These are phyloP conservation scores for Saccharomycopsis fermentans DNA, from an alignment of 805 yeast genomes.

Conservation along the genomic window DNA sequence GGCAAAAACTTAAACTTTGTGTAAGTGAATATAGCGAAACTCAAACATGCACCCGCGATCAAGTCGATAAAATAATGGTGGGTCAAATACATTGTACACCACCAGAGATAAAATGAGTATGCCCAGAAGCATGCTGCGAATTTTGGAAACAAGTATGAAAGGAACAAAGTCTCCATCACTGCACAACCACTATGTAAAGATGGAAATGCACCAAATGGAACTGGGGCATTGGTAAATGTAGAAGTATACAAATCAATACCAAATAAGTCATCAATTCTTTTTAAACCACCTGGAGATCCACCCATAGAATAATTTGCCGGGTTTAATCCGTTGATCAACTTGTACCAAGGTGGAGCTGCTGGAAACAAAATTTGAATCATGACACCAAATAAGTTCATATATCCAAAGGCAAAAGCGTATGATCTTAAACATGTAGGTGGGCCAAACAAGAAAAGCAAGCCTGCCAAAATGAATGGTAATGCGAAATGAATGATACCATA, in stretches of 20 bases:
- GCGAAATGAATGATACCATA: constrained; percentile 86
- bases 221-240: constrained; percentile 73
- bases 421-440: constrained; percentile 82
- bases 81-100: constrained; percentile 95
- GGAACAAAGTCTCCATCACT: constrained; percentile 83
- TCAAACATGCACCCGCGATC: constrained; percentile 85
- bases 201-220: constrained; percentile 86
- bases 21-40: constrained; percentile 43
- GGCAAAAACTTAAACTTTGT: constrained; percentile 67
- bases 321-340: constrained; percentile 67
- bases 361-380: constrained; percentile 75
- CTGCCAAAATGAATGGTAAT: constrained; percentile 83
- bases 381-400: constrained; percentile 85
- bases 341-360: constrained; percentile 98
- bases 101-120: constrained; percentile 94
- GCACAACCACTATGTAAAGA: constrained; percentile 92
- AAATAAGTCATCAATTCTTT: constrained; percentile 68
- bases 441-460: constrained; percentile 69
- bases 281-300: constrained; percentile 95
- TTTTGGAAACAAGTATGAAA: constrained; percentile 73
- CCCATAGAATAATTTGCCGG: constrained; percentile 87
- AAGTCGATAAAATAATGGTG: constrained; percentile 95
- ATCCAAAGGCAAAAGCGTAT: constrained; percentile 90
- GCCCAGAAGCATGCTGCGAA: constrained; percentile 52
- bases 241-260: constrained; percentile 79